Evolutionary conservation across 495 filamentous ascomycete genomes (phyloP), one percentile per base, ranked within the genome.

Genomic region (Penicillium desertorum): DNA sequence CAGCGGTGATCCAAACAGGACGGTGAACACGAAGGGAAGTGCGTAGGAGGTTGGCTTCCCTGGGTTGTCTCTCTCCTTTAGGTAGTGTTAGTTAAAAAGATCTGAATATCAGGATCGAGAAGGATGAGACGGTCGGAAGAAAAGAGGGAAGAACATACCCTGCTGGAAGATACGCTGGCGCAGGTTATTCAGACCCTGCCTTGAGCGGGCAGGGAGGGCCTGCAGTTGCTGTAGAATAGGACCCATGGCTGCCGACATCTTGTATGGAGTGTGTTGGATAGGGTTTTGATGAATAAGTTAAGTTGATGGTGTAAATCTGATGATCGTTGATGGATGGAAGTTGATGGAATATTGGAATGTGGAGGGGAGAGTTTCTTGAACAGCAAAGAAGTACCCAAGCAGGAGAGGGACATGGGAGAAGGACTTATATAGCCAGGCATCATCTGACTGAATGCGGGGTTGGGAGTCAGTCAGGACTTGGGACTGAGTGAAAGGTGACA

Each of bases 1-100:
- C 67, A 8, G 71, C 76, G 5, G 74, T 66, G 17, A 75, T 36
- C 76, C 76, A 79, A 47, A 79, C 75, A 2, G 76, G 76, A 51
- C 69, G 66, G 46, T 79, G 76, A 29, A 69, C 63, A 34, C 51
- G 67, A 19, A 79, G 59, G 7, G 76, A 79, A 25, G 71, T 75
- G 41, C 62, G 64, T 0, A 79, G 60, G 51, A 77, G 16, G 43
- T 71, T 59, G 55, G 62, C 58, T 63, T 67, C 63, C 57, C 66
- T 61, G 58, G 64, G 54, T 56, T 69, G 63, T 70, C 74, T 70
- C 44, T 60, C 64, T 39, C 62, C 66, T 69, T 19, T 37, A n/a
- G 0, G 8, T 4, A 5, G 8, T 51, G 37, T 67, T 55, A 69
- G 66, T 29, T 30, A 27, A 39, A 20, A n/a, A n/a, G n/a, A n/a